A percentile compares a stretch with the other conserved stretches of the same genome.
Conservation (phyloP, 192 early-diverging fungal species). For the Backusella psychrophila region DNA sequence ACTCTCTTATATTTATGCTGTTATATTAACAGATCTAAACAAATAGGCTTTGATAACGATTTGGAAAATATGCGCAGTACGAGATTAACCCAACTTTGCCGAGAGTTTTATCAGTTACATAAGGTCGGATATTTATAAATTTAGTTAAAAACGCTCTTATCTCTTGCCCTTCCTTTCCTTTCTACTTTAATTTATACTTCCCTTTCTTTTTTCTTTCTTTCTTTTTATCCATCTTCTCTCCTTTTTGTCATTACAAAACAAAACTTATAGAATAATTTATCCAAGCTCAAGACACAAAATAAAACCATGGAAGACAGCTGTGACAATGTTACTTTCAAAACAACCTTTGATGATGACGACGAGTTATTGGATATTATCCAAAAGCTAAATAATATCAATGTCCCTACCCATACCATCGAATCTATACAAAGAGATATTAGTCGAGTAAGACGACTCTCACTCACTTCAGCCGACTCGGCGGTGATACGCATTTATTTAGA, state of each 20-base stretch:
- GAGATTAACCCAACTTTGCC: background rate
- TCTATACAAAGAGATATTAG: slow-evolving; percentile 59
- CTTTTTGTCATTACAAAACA: background rate
- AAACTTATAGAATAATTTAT: background rate
- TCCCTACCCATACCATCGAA: slow-evolving; percentile 57
- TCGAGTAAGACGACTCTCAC: slow-evolving; percentile 63
- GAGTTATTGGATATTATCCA: slow-evolving; percentile 60
- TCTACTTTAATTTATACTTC: slow-evolving; percentile 10
- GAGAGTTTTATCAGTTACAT: background rate
- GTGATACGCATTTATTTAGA: slow-evolving; percentile 78
- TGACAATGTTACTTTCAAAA: background rate
- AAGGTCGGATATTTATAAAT: background rate
- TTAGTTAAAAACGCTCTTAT: background rate
- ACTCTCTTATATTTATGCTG: background rate
- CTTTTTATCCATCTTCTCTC: background rate
- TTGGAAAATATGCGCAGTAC: background rate
- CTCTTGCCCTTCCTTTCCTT: background rate
- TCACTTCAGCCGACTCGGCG: slow-evolving; percentile 72
- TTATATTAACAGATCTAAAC: background rate
- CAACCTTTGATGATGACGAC: slow-evolving; percentile 49
- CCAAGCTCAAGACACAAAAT: background rate
- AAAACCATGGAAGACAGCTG: background rate
- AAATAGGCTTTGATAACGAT: background rate
- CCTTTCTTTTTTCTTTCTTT: background rate
- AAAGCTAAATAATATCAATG: slow-evolving; percentile 50